These are phyloP conservation scores for Suhomyces kilbournensis DNA, from an alignment of 805 yeast genomes.

Conservation along the genomic window DNA sequence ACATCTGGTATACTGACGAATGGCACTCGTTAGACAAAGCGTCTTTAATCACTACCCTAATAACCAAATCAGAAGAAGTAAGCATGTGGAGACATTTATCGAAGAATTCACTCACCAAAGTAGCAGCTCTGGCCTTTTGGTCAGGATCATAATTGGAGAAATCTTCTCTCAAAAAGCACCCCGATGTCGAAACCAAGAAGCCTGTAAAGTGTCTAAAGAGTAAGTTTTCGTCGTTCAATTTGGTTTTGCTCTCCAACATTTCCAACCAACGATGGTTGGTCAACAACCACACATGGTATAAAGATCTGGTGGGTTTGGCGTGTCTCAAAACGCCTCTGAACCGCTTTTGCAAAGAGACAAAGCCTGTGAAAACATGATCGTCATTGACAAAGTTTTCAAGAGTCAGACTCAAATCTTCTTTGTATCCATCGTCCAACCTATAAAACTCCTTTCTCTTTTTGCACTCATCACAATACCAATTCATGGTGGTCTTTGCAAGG, in stretches of 20 bases:
- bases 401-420: slow-evolving; percentile 23
- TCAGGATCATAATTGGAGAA: slow-evolving; percentile 21
- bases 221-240: slow-evolving; percentile 37
- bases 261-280: slow-evolving; percentile 51
- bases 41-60: slow-evolving; percentile 71
- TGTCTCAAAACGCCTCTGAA: slow-evolving; percentile 41
- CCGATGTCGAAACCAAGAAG: slow-evolving; percentile 66
- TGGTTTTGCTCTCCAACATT: slow-evolving; percentile 22
- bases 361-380: slow-evolving; percentile 59
- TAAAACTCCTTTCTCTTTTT: not conserved
- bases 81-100: slow-evolving; percentile 49
- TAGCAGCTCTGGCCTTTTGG: slow-evolving; percentile 28
- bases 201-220: slow-evolving; percentile 70
- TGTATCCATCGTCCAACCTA: not conserved
- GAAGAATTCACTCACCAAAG: slow-evolving; percentile 46
- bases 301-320: slow-evolving; percentile 36
- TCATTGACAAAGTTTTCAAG: slow-evolving; percentile 47
- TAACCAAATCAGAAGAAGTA: slow-evolving; percentile 47
- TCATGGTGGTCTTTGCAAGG: slow-evolving; percentile 36
- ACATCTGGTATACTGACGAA: slow-evolving; percentile 50
- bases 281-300: slow-evolving; percentile 39
- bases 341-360: slow-evolving; percentile 70
- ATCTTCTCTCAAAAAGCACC: slow-evolving; percentile 47
- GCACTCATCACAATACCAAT: slow-evolving; percentile 13
- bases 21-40: slow-evolving; percentile 65